These are phyloP conservation scores for Wickerhamomyces alni DNA, from an alignment of 805 yeast genomes.

Conservation along the genomic window DNA sequence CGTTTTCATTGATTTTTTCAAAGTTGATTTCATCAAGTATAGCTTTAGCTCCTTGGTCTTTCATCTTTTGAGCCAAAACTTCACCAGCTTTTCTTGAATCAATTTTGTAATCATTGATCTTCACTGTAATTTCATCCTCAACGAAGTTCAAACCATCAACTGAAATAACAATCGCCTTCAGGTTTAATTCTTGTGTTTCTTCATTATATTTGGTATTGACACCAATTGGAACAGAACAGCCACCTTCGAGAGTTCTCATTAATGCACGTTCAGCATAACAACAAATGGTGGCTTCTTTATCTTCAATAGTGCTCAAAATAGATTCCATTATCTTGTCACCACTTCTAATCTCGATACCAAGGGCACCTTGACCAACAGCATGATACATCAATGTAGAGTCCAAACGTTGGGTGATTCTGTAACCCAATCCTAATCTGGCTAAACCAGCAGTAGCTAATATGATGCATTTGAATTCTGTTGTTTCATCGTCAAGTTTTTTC, in stretches of 20 bases:
- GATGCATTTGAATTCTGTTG: constrained; percentile 61
- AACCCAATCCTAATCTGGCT: constrained; percentile 61
- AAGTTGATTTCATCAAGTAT: constrained; percentile 79
- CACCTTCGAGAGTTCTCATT: constrained; percentile 89
- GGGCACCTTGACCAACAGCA: constrained; percentile 99
- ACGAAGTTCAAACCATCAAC: constrained; percentile 76
- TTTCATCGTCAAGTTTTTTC: constrained; percentile 68
- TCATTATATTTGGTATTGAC: constrained; percentile 57
- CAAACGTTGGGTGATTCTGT: constrained; percentile 68
- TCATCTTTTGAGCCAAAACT: constrained; percentile 59
- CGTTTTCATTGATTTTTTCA: constrained; percentile 42
- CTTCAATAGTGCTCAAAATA: constrained; percentile 60
- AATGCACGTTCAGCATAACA: constrained; percentile 86
- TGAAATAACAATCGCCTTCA: constrained; percentile 73
- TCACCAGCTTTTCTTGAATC: constrained; percentile 73
- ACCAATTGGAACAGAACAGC: constrained; percentile 97
- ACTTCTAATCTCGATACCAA: constrained; percentile 84
- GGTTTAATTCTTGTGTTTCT: constrained; percentile 37
- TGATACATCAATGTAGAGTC: constrained; percentile 80
- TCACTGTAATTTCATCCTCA: constrained; percentile 39
- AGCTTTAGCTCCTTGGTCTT: constrained; percentile 72
- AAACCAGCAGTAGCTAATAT: constrained; percentile 93
- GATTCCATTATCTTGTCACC: constrained; percentile 53
- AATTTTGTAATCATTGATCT: constrained; percentile 32
- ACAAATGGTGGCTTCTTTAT: constrained; percentile 59